These are phyloP conservation scores for Amylocystis lapponica DNA, from an alignment of 768 basidiomycete genomes.

Conservation along the genomic window DNA sequence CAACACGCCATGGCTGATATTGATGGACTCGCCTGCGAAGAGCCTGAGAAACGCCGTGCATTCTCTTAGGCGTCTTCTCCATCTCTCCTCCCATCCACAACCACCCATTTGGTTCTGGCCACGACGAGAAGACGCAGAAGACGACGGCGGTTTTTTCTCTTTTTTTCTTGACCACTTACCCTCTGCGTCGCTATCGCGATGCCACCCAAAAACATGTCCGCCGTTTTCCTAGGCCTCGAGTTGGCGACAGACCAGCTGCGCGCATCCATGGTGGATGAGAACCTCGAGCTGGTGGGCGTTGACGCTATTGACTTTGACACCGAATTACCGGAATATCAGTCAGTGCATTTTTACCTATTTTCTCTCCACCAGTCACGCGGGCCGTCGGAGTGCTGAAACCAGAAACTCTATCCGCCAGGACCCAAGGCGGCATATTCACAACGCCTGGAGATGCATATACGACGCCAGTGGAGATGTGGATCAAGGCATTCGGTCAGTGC, in stretches of 20 bases:
- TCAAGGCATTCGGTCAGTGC: slow-evolving; percentile 72
- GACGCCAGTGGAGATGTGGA: slow-evolving; percentile 89
- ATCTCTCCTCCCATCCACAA: not conserved
- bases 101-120: too few species aligned
- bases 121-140: too few species aligned
- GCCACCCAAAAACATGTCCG: slow-evolving; percentile 35
- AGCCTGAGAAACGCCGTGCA: slow-evolving; percentile 4
- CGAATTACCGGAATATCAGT: slow-evolving; percentile 79
- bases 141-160: too few species aligned
- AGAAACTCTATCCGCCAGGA: slow-evolving; percentile 39
- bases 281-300: slow-evolving; percentile 74
- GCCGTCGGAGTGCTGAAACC: not conserved
- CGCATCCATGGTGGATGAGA: slow-evolving; percentile 79
- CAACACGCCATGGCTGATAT: not conserved
- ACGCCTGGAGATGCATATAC: slow-evolving; percentile 84
- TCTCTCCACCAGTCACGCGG: not conserved
- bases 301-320: slow-evolving; percentile 81
- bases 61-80: slow-evolving; percentile 3
- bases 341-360: slow-evolving; percentile 28
- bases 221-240: slow-evolving; percentile 83
- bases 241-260: slow-evolving; percentile 80
- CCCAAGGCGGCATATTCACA: slow-evolving; percentile 82
- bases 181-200: slow-evolving; percentile 9
- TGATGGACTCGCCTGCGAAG: slow-evolving; percentile 4
- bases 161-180: slow-evolving; percentile 2